Base-by-base conservation (phyloP, 352 stramenopile genomes). In the Thraustochytrium striatum region DNA sequence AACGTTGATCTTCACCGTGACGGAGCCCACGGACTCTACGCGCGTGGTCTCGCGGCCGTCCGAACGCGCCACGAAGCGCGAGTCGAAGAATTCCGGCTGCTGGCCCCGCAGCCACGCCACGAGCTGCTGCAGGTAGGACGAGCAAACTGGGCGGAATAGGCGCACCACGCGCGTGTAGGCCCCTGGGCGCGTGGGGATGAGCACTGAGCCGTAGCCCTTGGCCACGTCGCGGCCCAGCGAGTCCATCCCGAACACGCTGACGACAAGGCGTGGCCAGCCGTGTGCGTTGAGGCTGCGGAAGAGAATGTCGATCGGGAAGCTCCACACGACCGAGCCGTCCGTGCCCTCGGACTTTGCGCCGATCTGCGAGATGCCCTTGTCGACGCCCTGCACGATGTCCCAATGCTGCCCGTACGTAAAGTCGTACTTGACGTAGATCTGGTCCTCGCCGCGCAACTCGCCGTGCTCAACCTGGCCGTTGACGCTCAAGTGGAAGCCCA, bases 221-320 rank as follows among this genome's bases (percentile, higher is more conserved):
- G 97, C 83, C 50, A 96, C 88, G 75, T 97, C 92, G 19, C 92
- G 85, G 2, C 92, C 92, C 8, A 97, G 61, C 13, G 85, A 87
- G 82, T 98, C 94, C 50, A 97, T 87, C 44, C 90, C 81, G 80
- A 89, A 90, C 30, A 94, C 85, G 75, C 88, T 95, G 13, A 98
- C 82, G 7, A 94, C 91, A 16, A 98, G 83, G 9, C 93, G 86
- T 35, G 94, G 94, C 94, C 94, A 98, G 5, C 94, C 94, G 78
- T 93, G 95, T 7, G 92, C 89, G 78, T 97, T 98, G 0, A 93
- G 97, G 43, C 88, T 94, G 84, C 93, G 94, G 85, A 97, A 98
- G n/a, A 92, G 92, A 11, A 97, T 89, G 80, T 97, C 92, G 53
- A 98, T 91, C 2, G 94, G 94, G 81, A 97, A 97, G 72, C 97